Evolutionary conservation across 2,329 filamentous ascomycete species (phyloP).

Genomic region (Stylonectria norvegica): DNA sequence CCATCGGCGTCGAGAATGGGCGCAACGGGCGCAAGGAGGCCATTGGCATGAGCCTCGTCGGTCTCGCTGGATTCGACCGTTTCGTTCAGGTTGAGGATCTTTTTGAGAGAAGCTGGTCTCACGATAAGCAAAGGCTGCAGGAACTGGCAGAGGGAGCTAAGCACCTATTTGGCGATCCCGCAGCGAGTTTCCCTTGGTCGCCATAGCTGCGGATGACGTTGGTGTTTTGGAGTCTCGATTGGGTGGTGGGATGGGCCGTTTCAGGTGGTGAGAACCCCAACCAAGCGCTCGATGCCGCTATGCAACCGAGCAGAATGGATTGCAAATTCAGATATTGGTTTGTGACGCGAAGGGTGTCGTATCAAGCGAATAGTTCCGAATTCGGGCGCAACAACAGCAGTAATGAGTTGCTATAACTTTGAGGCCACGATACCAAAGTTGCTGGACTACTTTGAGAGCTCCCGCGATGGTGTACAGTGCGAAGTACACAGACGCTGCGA

Average conservation of each 20-base stretch:
- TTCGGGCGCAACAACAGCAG: conserved; percentile 8
- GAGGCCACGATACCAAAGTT: conserved; percentile 27
- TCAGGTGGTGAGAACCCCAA: background rate
- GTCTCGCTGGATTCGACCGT: conserved; percentile 56
- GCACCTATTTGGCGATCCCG: conserved; percentile 51
- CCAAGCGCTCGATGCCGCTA: conserved; percentile 3
- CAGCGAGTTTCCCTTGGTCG: conserved; percentile 44
- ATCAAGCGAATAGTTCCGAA: conserved; percentile 1
- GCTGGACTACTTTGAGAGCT: conserved; percentile 19
- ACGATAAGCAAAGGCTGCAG: conserved; percentile 5
- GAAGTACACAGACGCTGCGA: conserved; percentile 13
- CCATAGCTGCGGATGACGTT: conserved; percentile 38
- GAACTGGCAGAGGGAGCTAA: background rate
- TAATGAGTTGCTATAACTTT: conserved; percentile 20
- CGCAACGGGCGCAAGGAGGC: conserved; percentile 64
- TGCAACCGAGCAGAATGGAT: background rate
- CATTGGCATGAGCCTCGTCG: conserved; percentile 62
- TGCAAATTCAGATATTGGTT: background rate
- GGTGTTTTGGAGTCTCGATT: conserved; percentile 10
- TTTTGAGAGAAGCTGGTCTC: conserved; percentile 77
- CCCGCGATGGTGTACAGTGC: conserved; percentile 1
- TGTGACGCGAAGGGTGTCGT: too few species aligned
- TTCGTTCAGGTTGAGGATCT: conserved; percentile 92
- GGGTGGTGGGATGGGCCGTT: conserved; percentile 19
- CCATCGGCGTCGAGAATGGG: conserved; percentile 82